These are phyloP conservation scores for Coemansia sp. DNA, from an alignment of 192 early-diverging fungal species.

Conservation along the genomic window DNA sequence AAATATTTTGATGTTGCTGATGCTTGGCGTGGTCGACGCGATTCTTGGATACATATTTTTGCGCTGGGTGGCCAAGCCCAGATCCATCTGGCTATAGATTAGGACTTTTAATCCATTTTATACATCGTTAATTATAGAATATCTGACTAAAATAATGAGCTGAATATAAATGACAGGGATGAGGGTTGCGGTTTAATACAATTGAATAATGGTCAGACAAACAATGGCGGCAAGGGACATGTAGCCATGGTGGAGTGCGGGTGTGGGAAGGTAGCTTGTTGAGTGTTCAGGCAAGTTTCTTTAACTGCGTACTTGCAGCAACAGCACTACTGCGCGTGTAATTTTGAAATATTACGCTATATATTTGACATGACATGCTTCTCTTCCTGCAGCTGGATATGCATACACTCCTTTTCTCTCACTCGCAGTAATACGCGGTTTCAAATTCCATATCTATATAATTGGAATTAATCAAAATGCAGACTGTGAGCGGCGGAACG, in stretches of 20 bases:
- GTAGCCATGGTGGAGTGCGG: neutral
- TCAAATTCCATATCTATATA: neutral
- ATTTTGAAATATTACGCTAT: neutral
- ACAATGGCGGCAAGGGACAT: neutral
- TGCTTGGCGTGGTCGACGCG: slow-evolving; percentile 40
- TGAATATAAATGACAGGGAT: no score
- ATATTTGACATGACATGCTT: neutral
- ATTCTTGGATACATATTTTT: slow-evolving; percentile 37
- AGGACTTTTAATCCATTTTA: neutral
- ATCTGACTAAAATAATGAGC: no score
- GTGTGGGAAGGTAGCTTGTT: neutral
- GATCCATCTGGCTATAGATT: slow-evolving; percentile 35
- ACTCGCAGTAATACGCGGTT: neutral
- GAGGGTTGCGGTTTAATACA: neutral
- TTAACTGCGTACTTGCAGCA: no score
- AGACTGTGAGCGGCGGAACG: slow-evolving; percentile 1
- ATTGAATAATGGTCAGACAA: neutral
- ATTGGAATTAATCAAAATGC: neutral
- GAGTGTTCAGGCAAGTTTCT: no score
- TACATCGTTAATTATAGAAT: neutral
- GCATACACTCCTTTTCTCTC: no score
- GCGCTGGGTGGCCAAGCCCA: slow-evolving; percentile 54
- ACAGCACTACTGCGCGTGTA: neutral
- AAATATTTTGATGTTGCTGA: slow-evolving; percentile 43
- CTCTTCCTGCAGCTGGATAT: neutral